phyloP scores from a whole-genome alignment of 495 filamentous ascomycete genomes.

The Bombardia bombarda region DNA sequence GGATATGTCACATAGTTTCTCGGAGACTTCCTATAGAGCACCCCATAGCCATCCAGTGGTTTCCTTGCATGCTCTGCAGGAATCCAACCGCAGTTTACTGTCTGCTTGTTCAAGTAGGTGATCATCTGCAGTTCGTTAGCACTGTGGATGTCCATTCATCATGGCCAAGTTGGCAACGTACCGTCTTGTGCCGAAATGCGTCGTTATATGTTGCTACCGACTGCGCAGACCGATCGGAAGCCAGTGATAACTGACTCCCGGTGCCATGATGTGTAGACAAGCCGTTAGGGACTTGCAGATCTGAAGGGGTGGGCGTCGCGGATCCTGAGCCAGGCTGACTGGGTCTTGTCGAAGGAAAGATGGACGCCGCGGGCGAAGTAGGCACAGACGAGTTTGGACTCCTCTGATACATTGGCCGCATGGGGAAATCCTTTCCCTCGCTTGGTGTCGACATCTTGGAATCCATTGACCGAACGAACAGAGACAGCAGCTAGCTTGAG shows the following conservation, averaged over 20 bases:
- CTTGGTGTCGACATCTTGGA: background rate
- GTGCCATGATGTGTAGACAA: background rate
- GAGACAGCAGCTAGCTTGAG: too few relatives aligned
- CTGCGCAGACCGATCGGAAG: background rate
- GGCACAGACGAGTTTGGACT: background rate
- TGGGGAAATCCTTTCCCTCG: constrained; percentile 5
- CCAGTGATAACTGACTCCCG: constrained; percentile 1
- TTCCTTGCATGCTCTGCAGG: constrained; percentile 33
- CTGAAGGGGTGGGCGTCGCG: background rate
- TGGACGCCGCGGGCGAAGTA: constrained; percentile 1
- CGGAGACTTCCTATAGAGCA: constrained; percentile 52
- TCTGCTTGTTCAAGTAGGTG: constrained; percentile 65
- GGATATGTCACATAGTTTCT: constrained; percentile 57
- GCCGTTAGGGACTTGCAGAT: too few relatives aligned
- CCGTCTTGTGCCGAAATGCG: constrained; percentile 9
- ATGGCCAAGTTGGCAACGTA: background rate
- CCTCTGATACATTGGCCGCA: constrained; percentile 1
- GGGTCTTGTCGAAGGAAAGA: constrained; percentile 2
- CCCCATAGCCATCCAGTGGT: constrained; percentile 49
- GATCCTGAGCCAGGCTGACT: background rate
- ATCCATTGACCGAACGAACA: too few relatives aligned
- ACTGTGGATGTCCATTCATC: background rate
- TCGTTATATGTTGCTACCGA: constrained; percentile 1
- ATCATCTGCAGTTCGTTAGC: constrained; percentile 61
- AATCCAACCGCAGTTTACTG: constrained; percentile 58